phyloP scores from a whole-genome alignment of 2,329 filamentous ascomycete species.

The Rutstroemia sp. region DNA sequence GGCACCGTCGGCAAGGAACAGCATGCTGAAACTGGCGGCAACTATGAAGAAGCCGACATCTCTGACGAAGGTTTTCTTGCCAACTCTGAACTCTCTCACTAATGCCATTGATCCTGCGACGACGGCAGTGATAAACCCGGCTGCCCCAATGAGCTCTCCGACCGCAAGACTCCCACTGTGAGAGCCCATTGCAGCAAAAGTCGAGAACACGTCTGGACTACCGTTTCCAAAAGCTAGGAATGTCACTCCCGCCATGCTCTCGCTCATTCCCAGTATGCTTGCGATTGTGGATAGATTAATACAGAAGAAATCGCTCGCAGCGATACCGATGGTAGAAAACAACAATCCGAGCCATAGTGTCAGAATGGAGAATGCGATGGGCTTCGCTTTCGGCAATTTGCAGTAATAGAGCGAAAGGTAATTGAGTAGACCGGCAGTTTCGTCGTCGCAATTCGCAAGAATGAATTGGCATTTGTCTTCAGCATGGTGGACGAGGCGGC shows the following conservation, averaged over 20 bases:
- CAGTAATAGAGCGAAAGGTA: conserved; percentile 94
- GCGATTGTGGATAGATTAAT: conserved; percentile 93
- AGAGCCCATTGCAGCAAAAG: conserved; percentile 94
- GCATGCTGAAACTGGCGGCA: conserved; percentile 78
- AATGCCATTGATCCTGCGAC: conserved; percentile 96
- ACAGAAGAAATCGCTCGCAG: conserved; percentile 97
- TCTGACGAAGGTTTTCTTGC: conserved; percentile 79
- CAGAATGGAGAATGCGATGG: conserved; percentile 72
- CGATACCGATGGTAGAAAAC: conserved; percentile 95
- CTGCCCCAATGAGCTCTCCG: conserved; percentile 89
- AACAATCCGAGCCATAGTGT: conserved; percentile 79
- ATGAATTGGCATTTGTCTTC: conserved; percentile 84
- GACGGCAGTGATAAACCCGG: conserved; percentile 91
- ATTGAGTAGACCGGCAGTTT: conserved; percentile 81
- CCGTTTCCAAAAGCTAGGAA: conserved; percentile 97
- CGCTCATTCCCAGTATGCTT: conserved; percentile 81
- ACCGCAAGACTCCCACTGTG: conserved; percentile 96
- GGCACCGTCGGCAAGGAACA: conserved; percentile 77
- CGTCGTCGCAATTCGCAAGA: conserved; percentile 71
- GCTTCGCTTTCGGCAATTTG: conserved; percentile 56
- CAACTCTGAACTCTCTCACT: conserved; percentile 90
- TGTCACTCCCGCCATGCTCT: conserved; percentile 92
- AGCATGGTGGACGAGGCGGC: conserved; percentile 70
- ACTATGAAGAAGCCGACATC: conserved; percentile 90
- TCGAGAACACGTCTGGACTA: conserved; percentile 96